These are phyloP conservation scores for Yamagishiella unicocca DNA, from an alignment of 139 green algal species.

Conservation along the genomic window DNA sequence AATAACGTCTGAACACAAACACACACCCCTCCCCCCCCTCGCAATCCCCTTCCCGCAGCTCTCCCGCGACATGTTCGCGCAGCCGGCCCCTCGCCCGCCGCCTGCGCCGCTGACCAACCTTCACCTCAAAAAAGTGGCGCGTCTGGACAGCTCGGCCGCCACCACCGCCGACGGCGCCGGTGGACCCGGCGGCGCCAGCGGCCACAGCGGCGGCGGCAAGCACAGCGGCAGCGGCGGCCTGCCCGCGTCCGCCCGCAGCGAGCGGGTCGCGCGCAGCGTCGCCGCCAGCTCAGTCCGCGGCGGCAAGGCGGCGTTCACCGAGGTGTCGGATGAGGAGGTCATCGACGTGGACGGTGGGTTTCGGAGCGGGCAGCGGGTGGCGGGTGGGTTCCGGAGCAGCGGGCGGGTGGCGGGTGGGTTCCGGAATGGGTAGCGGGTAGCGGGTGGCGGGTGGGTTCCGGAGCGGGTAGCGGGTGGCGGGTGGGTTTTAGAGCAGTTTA, in stretches of 20 bases:
- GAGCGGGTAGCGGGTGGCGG: too few relatives aligned
- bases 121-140: neutral
- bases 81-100: neutral
- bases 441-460: too few relatives aligned
- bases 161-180: neutral
- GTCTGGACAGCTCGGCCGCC: neutral
- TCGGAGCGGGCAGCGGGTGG: neutral
- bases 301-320: slow-evolving; percentile 8
- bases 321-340: slow-evolving; percentile 23
- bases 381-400: too few relatives aligned
- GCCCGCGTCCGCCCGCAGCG: neutral
- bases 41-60: neutral
- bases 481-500: too few relatives aligned
- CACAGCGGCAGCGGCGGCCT: neutral
- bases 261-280: neutral
- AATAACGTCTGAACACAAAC: too few relatives aligned
- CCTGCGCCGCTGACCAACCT: slow-evolving; percentile 28
- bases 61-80: slow-evolving; percentile 19
- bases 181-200: neutral
- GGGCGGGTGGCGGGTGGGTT: too few relatives aligned
- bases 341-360: slow-evolving; percentile 45
- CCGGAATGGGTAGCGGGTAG: too few relatives aligned
- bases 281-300: slow-evolving; percentile 30
- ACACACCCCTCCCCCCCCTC: too few relatives aligned
- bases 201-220: too few relatives aligned